Percentiles rank a stretch among this genome's conserved stretches.
Conservation (phyloP, 176 grass and related monocot species). For the Aegilops bicornis region DNA sequence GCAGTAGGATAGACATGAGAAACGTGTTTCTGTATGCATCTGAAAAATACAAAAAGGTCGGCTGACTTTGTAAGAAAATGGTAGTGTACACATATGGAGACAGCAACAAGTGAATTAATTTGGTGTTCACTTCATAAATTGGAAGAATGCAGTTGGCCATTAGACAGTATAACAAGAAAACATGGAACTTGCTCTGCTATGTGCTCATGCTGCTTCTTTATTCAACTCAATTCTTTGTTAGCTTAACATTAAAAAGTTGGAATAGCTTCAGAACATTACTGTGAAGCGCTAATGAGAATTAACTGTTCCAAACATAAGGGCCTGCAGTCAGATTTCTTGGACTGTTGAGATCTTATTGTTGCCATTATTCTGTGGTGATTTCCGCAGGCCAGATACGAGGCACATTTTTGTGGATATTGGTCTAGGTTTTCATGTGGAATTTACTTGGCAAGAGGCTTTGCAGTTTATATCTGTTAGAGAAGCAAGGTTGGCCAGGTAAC, state of each 20-base stretch:
- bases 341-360: neutral
- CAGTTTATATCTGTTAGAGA: slow-evolving; percentile 89
- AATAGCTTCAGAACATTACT: neutral
- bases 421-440: slow-evolving; percentile 96
- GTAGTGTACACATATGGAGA: neutral
- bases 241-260: neutral
- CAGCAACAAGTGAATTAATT: neutral
- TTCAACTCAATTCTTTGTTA: neutral
- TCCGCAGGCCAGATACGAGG: slow-evolving; percentile 63
- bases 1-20: neutral
- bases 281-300: neutral
- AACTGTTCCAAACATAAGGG: neutral
- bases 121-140: neutral
- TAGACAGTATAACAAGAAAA: neutral
- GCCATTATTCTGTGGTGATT: neutral
- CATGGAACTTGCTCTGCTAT: slow-evolving; percentile 7
- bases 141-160: neutral
- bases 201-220: neutral
- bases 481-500: slow-evolving; percentile 70
- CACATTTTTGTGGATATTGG: slow-evolving; percentile 92
- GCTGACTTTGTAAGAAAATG: neutral
- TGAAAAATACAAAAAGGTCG: neutral
- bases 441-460: slow-evolving; percentile 86
- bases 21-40: neutral
- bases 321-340: neutral